A percentile compares a stretch with the other conserved stretches of the same genome.
These are phyloP conservation scores for Kwoniella europaea DNA, from an alignment of 768 basidiomycete species.

Conservation along the genomic window DNA sequence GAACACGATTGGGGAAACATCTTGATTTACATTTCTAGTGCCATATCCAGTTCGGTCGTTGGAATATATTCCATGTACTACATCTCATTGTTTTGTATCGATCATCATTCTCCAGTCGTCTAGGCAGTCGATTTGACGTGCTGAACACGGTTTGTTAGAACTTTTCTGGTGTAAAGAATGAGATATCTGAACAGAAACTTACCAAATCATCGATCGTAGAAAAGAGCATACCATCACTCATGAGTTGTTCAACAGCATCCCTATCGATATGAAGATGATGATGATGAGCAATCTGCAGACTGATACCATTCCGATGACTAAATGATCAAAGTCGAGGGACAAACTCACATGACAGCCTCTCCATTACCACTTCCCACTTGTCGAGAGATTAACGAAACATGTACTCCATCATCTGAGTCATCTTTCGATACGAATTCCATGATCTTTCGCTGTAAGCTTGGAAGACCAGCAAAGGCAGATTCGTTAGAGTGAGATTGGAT, in stretches of 20 bases:
- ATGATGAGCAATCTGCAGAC: background rate
- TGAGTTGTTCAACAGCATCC: slow-evolving; percentile 73
- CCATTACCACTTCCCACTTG: slow-evolving; percentile 66
- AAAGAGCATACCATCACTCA: slow-evolving; percentile 79
- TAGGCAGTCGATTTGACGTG: slow-evolving; percentile 36
- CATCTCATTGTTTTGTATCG: background rate
- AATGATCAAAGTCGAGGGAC: slow-evolving; percentile 46
- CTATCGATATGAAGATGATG: slow-evolving; percentile 47
- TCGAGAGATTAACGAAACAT: slow-evolving; percentile 74
- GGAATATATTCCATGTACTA: background rate
- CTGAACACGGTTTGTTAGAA: slow-evolving; percentile 12
- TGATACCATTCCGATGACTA: background rate
- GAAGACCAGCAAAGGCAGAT: slow-evolving; percentile 64
- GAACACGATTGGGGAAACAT: background rate
- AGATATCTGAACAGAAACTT: slow-evolving; percentile 60
- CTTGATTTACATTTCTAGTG: no score
- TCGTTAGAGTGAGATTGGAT: slow-evolving; percentile 28
- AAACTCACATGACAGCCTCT: slow-evolving; percentile 68
- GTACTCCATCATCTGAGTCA: slow-evolving; percentile 69
- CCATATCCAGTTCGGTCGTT: no score
- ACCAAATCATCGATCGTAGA: slow-evolving; percentile 75
- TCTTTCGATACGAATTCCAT: slow-evolving; percentile 67
- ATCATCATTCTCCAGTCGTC: background rate
- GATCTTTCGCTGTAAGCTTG: slow-evolving; percentile 68
- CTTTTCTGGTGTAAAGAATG: background rate